These are phyloP conservation scores for Colletotrichum destructivum DNA, from an alignment of 2,329 filamentous ascomycete genomes.

Conservation along the genomic window DNA sequence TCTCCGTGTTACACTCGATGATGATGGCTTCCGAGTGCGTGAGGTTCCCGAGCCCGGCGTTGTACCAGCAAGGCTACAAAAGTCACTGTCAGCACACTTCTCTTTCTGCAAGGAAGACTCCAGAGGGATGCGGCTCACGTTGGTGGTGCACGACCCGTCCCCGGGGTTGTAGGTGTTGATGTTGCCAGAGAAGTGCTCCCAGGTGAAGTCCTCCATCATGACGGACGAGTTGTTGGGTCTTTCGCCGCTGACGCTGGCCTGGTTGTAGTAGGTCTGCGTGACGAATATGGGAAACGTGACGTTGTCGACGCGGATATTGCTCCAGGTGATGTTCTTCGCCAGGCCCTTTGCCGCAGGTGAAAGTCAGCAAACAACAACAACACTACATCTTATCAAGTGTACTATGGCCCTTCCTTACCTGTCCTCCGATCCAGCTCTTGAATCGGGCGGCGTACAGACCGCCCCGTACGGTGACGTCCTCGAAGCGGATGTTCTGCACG, in stretches of 20 bases:
- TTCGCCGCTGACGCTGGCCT: slow-evolving; percentile 50
- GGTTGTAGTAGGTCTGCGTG: slow-evolving; percentile 61
- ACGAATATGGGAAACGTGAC: slow-evolving; percentile 63
- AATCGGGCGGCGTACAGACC: slow-evolving; percentile 60
- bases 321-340: slow-evolving; percentile 60
- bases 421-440: slow-evolving; percentile 60
- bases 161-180: slow-evolving; percentile 59
- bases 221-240: slow-evolving; percentile 57
- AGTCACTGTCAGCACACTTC: not conserved
- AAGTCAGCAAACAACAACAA: too few relatives aligned
- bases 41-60: slow-evolving; percentile 54
- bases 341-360: slow-evolving; percentile 49
- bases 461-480: slow-evolving; percentile 58
- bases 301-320: slow-evolving; percentile 58
- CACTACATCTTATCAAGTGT: too few relatives aligned
- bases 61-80: slow-evolving; percentile 58
- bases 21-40: slow-evolving; percentile 59
- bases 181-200: slow-evolving; percentile 57
- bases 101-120: not conserved
- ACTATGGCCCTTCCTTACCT: slow-evolving; percentile 8
- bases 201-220: slow-evolving; percentile 59
- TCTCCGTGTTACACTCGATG: slow-evolving; percentile 57
- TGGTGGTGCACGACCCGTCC: slow-evolving; percentile 58
- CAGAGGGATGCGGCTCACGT: slow-evolving; percentile 39
- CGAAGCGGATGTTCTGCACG: slow-evolving; percentile 58